Evolutionary conservation across 2,329 filamentous ascomycete species (phyloP).

Genomic region (Aspergillus latus): DNA sequence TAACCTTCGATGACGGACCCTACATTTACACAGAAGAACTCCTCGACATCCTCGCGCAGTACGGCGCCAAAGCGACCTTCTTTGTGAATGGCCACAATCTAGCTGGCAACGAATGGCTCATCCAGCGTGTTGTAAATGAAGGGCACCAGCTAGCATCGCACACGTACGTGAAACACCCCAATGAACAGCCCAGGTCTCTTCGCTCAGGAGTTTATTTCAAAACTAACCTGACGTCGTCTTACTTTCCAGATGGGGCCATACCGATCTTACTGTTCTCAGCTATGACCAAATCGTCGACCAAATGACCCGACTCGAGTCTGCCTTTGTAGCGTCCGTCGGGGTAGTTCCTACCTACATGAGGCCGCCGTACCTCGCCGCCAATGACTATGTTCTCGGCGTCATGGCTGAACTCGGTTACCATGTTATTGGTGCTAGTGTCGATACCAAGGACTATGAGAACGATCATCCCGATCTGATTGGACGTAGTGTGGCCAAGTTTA

Average conservation of each 20-base stretch:
- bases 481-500: constrained; percentile 34
- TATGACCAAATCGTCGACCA: constrained; percentile 35
- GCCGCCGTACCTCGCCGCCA: constrained; percentile 45
- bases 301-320: constrained; percentile 45
- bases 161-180: constrained; percentile 39
- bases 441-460: constrained; percentile 46
- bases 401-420: constrained; percentile 48
- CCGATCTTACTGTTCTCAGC: constrained; percentile 37
- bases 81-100: constrained; percentile 54
- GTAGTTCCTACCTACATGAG: constrained; percentile 51
- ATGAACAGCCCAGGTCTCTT: background rate
- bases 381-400: constrained; percentile 31
- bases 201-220: background rate
- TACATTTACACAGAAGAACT: constrained; percentile 59
- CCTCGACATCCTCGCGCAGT: constrained; percentile 56
- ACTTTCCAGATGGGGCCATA: constrained; percentile 40
- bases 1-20: constrained; percentile 67
- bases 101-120: constrained; percentile 27
- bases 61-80: constrained; percentile 63
- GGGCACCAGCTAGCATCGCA: constrained; percentile 52
- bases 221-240: background rate
- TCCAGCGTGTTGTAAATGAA: constrained; percentile 33
- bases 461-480: constrained; percentile 31
- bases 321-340: constrained; percentile 43
- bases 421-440: constrained; percentile 44